Evolutionary conservation across 805 yeast species (phyloP).

Genomic region (Saccharomycopsis synnaedendra): DNA sequence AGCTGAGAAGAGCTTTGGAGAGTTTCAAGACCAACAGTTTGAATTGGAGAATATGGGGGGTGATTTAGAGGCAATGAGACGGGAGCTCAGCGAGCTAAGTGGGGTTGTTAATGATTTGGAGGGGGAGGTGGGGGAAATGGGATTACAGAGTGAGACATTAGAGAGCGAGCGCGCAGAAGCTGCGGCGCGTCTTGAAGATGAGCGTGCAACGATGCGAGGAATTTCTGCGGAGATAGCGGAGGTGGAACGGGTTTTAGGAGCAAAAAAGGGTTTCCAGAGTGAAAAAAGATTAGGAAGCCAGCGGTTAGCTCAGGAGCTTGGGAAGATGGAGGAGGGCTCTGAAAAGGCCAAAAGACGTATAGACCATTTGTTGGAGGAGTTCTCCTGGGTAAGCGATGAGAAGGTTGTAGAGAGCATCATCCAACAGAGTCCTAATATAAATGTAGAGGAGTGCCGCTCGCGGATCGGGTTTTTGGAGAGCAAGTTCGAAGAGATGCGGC

Average conservation of each 20-base stretch:
- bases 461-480: slow-evolving; percentile 45
- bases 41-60: slow-evolving; percentile 56
- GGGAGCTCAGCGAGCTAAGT: slow-evolving; percentile 29
- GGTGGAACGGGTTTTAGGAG: slow-evolving; percentile 34
- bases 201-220: slow-evolving; percentile 50
- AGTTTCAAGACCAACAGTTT: slow-evolving; percentile 52
- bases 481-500: slow-evolving; percentile 56
- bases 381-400: slow-evolving; percentile 67
- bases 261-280: slow-evolving; percentile 26
- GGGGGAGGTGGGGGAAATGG: slow-evolving; percentile 18
- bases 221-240: slow-evolving; percentile 69
- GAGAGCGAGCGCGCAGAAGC: slow-evolving; percentile 17
- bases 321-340: slow-evolving; percentile 31
- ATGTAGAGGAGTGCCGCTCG: slow-evolving; percentile 50
- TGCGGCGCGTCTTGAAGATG: slow-evolving; percentile 32
- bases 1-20: slow-evolving; percentile 36
- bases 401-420: slow-evolving; percentile 43
- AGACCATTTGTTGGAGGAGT: slow-evolving; percentile 36
- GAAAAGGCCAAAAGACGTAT: slow-evolving; percentile 28
- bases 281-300: slow-evolving; percentile 42
- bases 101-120: slow-evolving; percentile 26
- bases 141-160: slow-evolving; percentile 16
- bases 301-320: slow-evolving; percentile 43
- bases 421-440: slow-evolving; percentile 50
- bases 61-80: slow-evolving; percentile 40